A percentile compares a stretch with the other conserved stretches of the same genome.
phyloP scores from a whole-genome alignment of 345 rosid species.

The Populus nigra region DNA sequence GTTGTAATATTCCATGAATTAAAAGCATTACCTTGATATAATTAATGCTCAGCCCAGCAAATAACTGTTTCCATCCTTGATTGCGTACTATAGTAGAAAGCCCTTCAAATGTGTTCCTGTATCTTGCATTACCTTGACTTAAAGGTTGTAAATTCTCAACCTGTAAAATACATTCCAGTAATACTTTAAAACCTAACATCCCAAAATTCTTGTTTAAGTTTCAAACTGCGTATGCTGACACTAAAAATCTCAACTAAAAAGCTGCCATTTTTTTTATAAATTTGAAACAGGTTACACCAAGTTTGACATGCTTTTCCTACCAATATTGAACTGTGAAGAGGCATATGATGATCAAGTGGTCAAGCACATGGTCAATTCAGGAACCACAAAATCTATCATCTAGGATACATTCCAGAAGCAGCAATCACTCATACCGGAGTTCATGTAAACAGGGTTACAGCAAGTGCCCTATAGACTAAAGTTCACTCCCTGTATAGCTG shows the following conservation, averaged over 20 bases:
- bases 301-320: background rate
- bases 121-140: slow-evolving; percentile 46
- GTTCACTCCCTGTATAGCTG: background rate
- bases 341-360: background rate
- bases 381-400: background rate
- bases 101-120: slow-evolving; percentile 68
- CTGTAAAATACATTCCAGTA: slow-evolving; percentile 36
- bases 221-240: background rate
- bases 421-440: background rate
- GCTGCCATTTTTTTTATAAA: background rate
- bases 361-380: slow-evolving; percentile 2
- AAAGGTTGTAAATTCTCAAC: slow-evolving; percentile 68
- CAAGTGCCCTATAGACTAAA: background rate
- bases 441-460: background rate
- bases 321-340: background rate
- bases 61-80: slow-evolving; percentile 94
- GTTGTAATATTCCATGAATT: background rate
- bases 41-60: slow-evolving; percentile 94
- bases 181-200: background rate
- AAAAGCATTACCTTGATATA: slow-evolving; percentile 65
- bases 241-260: background rate
- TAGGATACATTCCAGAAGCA: background rate
- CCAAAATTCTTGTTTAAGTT: background rate
- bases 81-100: slow-evolving; percentile 58
- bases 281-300: background rate